Evolutionary conservation across 148 eudicot species (phyloP), one percentile per base, ranked within the genome.

Genomic region (Diospyros lotus): DNA sequence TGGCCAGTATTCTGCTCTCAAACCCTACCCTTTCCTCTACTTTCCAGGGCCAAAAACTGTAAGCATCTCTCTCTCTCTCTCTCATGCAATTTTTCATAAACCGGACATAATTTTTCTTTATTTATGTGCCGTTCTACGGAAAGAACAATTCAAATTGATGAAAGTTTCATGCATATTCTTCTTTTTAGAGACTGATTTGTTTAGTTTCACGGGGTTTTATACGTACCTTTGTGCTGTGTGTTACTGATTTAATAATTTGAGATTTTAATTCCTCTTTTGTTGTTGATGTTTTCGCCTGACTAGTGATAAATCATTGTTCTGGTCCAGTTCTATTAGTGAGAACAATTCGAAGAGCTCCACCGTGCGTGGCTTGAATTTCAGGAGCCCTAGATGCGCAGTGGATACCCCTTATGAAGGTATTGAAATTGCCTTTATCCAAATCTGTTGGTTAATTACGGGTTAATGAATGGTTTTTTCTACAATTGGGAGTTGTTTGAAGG

Each of bases 381-480:
- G 82, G 75, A 80, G 79, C 65, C 80, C 83, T 43, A 84, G 62
- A 72, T 87, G 91, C 79, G 81, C 88, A 0, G 74, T 79, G 73
- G 86, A 88, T 82, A n/a, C 88, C 6, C 83, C 91, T 39, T 84
- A 81, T 79, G 97, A 76, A 83, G 97, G 97, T 88, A 80, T 4
- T 38, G 44, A 38, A 17, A 63, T 46, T n/a, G 42, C 63, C 15
- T 48, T 46, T 43, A 28, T 28, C 28, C 28, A 28, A 28, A 28
- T 28, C 28, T 28, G 28, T 28, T 28, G 28, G 28, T 28, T 66
- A 15, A 4, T 68, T 69, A 9, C 15, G 69, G 41, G 13, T 48
- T 62, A 5, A 0, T 59, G 62, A 13, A 5, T 43, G 11, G 43
- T 54, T 56, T 15, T 53, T 4, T 70, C 5, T 39, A 12, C 12